phyloP scores from a whole-genome alignment of 306 rosid species.

The Vachellia collinsii region DNA sequence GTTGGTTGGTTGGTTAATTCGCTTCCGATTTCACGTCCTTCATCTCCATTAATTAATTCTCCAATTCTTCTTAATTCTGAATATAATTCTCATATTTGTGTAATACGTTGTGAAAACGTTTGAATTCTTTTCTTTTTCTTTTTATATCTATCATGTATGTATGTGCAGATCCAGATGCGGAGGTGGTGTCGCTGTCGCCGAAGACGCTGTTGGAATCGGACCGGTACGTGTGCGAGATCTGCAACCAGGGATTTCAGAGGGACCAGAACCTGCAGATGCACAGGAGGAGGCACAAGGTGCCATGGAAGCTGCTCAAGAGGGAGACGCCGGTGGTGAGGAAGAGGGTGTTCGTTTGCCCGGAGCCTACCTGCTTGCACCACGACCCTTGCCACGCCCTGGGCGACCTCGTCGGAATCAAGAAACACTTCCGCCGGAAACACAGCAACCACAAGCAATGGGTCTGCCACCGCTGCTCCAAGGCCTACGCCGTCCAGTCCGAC shows the following conservation, averaged over 20 bases:
- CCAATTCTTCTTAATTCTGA: no score
- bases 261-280: constrained; percentile 99
- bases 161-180: constrained; percentile 92
- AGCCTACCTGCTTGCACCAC: constrained; percentile 92
- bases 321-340: constrained; percentile 84
- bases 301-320: constrained; percentile 95
- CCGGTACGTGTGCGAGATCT: constrained; percentile 99
- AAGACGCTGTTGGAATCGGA: constrained; percentile 94
- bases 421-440: constrained; percentile 91
- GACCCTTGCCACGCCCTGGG: constrained; percentile 97
- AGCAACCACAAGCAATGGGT: constrained; percentile 98
- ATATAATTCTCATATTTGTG: no score
- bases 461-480: constrained; percentile 86
- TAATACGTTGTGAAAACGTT: no score
- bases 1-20: constrained; percentile 30
- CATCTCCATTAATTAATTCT: no score
- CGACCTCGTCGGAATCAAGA: constrained; percentile 96
- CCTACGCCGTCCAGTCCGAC: constrained; percentile 96
- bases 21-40: no score
- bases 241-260: constrained; percentile 98
- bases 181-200: constrained; percentile 95
- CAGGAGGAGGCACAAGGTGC: constrained; percentile 91
- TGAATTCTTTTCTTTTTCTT: no score
- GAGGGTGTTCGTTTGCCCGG: constrained; percentile 94
- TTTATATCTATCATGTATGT: not conserved